A percentile compares a stretch with the other conserved stretches of the same genome.
phyloP scores from a whole-genome alignment of 140 eudicot species.

The Oenanthe javanica region DNA sequence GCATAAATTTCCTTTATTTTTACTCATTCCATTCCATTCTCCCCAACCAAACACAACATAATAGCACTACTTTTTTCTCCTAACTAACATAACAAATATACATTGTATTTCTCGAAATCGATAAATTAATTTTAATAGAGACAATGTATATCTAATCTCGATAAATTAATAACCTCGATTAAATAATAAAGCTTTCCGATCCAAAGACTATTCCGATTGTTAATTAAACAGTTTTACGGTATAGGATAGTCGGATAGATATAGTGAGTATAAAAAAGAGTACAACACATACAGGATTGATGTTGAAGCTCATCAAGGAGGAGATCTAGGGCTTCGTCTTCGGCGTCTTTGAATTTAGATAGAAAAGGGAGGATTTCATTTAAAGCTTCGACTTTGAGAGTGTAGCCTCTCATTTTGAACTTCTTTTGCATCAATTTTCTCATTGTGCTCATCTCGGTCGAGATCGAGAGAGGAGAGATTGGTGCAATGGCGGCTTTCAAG shows the following conservation, averaged over 20 bases:
- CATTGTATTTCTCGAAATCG: no score
- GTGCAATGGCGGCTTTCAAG: not conserved
- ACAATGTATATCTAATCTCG: no score
- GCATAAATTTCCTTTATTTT: no score
- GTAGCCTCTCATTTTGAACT: slow-evolving; percentile 69
- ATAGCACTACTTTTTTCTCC: no score
- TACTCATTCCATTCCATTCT: no score
- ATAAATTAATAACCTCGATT: not conserved
- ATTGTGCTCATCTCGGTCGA: slow-evolving; percentile 5
- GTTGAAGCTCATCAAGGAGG: slow-evolving; percentile 68
- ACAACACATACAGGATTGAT: slow-evolving; percentile 33
- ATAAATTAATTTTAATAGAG: no score
- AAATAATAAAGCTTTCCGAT: not conserved
- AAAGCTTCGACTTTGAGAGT: slow-evolving; percentile 68
- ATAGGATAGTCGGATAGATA: no score
- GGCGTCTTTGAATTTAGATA: slow-evolving; percentile 35
- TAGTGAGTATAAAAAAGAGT: not conserved
- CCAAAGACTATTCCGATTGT: not conserved
- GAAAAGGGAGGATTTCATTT: slow-evolving; percentile 48
- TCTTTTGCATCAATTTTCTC: slow-evolving; percentile 54
- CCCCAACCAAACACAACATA: no score
- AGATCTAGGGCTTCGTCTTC: slow-evolving; percentile 68
- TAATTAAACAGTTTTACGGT: no score
- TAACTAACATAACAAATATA: no score
- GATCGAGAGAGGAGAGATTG: not conserved